Evolutionary conservation across 768 basidiomycete species (phyloP), one percentile per base, ranked within the genome.

Genomic region (Mycena rosella): DNA sequence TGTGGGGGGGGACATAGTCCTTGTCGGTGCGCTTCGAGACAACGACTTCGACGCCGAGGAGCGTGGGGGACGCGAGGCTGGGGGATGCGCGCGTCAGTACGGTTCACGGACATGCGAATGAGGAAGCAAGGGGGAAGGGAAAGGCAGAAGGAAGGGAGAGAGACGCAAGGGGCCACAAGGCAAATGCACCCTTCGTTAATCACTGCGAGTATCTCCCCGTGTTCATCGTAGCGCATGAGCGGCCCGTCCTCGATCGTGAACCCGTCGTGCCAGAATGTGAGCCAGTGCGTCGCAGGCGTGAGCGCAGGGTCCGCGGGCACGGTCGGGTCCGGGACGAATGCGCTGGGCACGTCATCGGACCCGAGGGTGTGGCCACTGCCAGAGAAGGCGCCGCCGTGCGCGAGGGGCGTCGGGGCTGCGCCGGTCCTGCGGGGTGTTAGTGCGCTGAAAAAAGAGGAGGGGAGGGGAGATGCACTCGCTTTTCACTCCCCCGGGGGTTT

Each of bases 191-290:
- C 96, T 7, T 89, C 78, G 70, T 95, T n/a, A n/a, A 98, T 93
- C 65, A 93, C 90, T 0, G 84, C 82, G 10, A 99, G 82, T 14
- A 95, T 78, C n/a, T 96, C 89, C 20, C 81, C 83, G 0, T 94
- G 93, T 67, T 96, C 89, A 63, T 93, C 91, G 76, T 98, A 98
- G 24, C 86, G 83, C 86, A 93, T 87, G 60, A 99, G 81, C 32
- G 91, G 90, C 7, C 96, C 95, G 68, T 96, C 94, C 74, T 98
- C 94, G 49, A 99, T 87, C 52, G 90, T 90, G 79, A 98, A 98
- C 0, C 98, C 98, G 66, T 98, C 87, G 44, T 90, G 86, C 97
- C 97, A 99, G 80, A 99, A 94, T 0, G 92, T 96, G 47, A 99
- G 81, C 61, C 87, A 85, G 11, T 96, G 89, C 53, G 90, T 87